Percentiles rank a stretch among this genome's conserved stretches.
These are phyloP conservation scores for Euptelea pleiosperma DNA, from an alignment of 164 flowering plant species.

Conservation along the genomic window DNA sequence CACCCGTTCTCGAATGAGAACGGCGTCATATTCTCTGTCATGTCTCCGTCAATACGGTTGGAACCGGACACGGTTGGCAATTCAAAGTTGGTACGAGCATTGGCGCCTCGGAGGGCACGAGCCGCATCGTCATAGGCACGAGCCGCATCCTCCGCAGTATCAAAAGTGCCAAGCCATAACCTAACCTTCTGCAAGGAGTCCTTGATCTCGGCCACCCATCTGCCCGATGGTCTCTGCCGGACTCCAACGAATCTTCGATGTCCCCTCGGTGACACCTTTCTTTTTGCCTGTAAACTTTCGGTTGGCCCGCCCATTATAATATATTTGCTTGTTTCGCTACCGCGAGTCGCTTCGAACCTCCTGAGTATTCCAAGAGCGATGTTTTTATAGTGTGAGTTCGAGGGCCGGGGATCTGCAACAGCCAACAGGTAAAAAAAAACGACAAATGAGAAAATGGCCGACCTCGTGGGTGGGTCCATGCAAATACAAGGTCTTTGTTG, in stretches of 20 bases:
- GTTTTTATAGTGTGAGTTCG: too few relatives aligned
- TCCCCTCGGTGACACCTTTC: slow-evolving; percentile 5
- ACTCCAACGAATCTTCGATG: slow-evolving; percentile 22
- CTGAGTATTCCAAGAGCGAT: too few relatives aligned
- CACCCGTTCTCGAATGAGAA: slow-evolving; percentile 21
- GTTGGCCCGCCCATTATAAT: neutral
- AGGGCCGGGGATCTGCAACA: too few relatives aligned
- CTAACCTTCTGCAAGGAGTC: slow-evolving; percentile 28
- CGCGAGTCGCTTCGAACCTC: too few relatives aligned
- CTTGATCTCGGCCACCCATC: slow-evolving; percentile 29
- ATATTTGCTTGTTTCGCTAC: too few relatives aligned
- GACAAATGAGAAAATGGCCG: too few relatives aligned
- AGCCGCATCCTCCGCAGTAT: slow-evolving; percentile 22
- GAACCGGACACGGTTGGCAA: neutral
- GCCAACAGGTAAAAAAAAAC: too few relatives aligned
- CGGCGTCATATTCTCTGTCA: neutral
- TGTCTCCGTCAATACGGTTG: neutral
- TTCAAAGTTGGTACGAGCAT: slow-evolving; percentile 24
- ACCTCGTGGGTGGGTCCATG: too few relatives aligned
- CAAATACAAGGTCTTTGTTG: too few relatives aligned
- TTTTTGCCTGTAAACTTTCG: slow-evolving; percentile 6
- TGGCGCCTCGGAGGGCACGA: slow-evolving; percentile 20
- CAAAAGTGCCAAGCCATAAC: slow-evolving; percentile 28
- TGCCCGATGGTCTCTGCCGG: slow-evolving; percentile 25
- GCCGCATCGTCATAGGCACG: slow-evolving; percentile 27